Base-by-base conservation (phyloP, 2,329 filamentous ascomycete species). In the Ambrosiella beaveri region DNA sequence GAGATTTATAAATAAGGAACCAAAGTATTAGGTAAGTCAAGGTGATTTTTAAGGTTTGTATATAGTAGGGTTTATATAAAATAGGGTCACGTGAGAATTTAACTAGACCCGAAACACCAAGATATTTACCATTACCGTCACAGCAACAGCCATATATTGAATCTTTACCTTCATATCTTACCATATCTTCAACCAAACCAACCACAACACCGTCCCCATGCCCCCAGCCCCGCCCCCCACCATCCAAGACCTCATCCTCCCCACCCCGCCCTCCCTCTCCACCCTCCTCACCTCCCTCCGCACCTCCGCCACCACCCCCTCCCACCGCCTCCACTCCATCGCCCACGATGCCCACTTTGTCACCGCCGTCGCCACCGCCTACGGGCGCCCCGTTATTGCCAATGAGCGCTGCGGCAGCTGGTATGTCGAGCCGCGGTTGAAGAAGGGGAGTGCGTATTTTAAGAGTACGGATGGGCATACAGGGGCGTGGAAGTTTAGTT, bases 401-500 rank as follows among this genome's bases (percentile, higher is more conserved):
- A 98, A 98, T 67, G 90, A 97, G 73, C 80, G 93, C 61, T 97
- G 93, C 68, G 93, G 93, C 0, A 91, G 87, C 70, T 98, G 93
- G 93, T 97, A 97, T 68, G 85, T 97, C 35, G 71, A 74, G 39
- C 84, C 84, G 0, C 69, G 69, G 7, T 65, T 66, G 35, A 93
- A 91, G 69, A 71, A 67, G 1, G 86, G 80, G 38, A 89, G 86
- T 63, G 87, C 85, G 38, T 98, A 97, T 71, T 98, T 97, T 72
- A 98, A 98, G 75, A 95, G 88, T 70, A 98, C 93, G 1, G 93
- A 98, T 71, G 93, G 93, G 0, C 93, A 98, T 68, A 82, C 83
- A 56, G 84, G 87, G 7, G 83, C 94, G 66, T 98, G 93, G 93
- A 80, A 83, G 61, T 95, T 97, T 67, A 95, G 87, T 70, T 78